A percentile compares a stretch with the other conserved stretches of the same genome.
Conservation (phyloP, 768 basidiomycete genomes). For the Mycena galopus region DNA sequence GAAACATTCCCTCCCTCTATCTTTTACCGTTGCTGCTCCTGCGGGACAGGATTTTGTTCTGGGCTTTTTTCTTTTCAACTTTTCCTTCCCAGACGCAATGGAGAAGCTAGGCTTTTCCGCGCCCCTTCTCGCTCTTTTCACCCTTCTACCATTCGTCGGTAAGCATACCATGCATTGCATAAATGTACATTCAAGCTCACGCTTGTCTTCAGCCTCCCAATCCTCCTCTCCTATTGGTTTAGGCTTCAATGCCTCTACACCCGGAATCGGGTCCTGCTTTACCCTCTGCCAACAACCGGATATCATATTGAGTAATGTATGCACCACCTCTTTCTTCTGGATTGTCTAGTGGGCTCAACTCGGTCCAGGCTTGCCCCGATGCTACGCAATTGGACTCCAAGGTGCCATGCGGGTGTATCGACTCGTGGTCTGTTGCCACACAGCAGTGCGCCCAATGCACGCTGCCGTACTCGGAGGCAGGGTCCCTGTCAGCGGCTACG, state of each 20-base stretch:
- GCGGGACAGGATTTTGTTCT: background rate
- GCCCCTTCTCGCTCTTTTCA: background rate
- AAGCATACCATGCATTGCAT: background rate
- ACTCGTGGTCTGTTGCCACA: background rate
- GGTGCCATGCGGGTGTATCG: constrained; percentile 18
- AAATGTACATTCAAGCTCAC: too few relatives aligned
- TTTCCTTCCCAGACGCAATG: background rate
- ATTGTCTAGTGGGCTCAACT: background rate
- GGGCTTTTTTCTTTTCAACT: background rate
- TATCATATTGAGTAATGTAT: background rate
- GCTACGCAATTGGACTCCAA: background rate
- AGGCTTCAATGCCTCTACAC: too few relatives aligned
- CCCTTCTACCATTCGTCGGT: background rate
- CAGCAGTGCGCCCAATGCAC: constrained; percentile 6
- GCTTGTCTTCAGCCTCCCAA: too few relatives aligned
- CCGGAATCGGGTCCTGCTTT: background rate
- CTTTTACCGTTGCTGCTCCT: background rate
- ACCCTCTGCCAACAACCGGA: background rate
- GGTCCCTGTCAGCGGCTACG: too few relatives aligned
- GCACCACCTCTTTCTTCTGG: background rate
- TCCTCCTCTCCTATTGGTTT: too few relatives aligned
- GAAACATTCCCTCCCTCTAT: background rate
- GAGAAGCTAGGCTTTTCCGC: constrained; percentile 21
- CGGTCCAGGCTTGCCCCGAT: background rate
- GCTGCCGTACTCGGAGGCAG: background rate